These are phyloP conservation scores for Phytophthora uliginosa DNA, from an alignment of 352 stramenopile species.

Conservation along the genomic window DNA sequence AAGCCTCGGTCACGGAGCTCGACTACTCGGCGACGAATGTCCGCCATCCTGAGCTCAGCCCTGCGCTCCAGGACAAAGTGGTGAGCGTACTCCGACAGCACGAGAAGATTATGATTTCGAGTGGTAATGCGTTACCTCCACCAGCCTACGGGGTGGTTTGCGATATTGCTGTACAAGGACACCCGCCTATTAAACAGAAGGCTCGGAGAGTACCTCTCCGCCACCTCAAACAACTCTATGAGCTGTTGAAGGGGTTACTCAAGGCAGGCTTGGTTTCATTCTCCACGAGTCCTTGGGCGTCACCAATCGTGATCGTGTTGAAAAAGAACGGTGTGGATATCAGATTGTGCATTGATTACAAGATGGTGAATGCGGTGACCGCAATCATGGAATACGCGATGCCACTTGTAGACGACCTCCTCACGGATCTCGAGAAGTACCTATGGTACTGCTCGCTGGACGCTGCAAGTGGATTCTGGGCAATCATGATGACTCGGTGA, in stretches of 20 bases:
- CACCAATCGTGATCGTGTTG: background rate
- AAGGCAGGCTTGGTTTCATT: background rate
- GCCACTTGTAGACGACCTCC: background rate
- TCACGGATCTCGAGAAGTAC: background rate
- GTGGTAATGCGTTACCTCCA: background rate
- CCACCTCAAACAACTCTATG: background rate
- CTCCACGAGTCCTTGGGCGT: background rate
- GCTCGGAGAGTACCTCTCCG: background rate
- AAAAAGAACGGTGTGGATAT: background rate
- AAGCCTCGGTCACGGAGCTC: background rate
- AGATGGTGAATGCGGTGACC: background rate
- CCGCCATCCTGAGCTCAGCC: background rate
- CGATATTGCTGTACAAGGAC: background rate
- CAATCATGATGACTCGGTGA: background rate
- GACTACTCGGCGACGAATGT: background rate
- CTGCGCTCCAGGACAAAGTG: background rate
- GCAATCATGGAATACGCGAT: background rate
- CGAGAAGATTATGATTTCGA: background rate
- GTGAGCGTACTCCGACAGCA: background rate
- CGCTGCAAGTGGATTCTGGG: background rate
- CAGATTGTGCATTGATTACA: conserved; percentile 2
- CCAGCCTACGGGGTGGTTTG: background rate
- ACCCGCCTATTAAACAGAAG: background rate
- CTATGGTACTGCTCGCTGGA: background rate
- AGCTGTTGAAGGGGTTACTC: background rate